Percentiles rank a stretch among this genome's conserved stretches.
Evolutionary conservation across 2,329 filamentous ascomycete genomes (phyloP).

Genomic region (Fusarium begoniae): DNA sequence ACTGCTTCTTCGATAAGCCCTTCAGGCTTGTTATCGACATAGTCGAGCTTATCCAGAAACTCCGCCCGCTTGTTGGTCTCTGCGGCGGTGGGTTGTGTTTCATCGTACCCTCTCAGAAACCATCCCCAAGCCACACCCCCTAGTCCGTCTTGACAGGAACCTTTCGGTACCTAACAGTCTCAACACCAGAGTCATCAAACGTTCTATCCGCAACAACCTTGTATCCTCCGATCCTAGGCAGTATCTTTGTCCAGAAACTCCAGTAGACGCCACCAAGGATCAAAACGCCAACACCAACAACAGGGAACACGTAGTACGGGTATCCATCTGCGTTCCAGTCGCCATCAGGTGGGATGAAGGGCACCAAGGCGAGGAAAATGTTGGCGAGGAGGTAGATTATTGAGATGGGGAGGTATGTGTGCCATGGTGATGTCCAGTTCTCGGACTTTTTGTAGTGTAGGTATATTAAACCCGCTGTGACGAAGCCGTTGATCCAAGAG

Average conservation of each 20-base stretch:
- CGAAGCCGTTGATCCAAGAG: constrained; percentile 63
- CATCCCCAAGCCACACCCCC: not conserved
- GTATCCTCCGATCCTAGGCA: constrained; percentile 60
- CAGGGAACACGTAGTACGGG: constrained; percentile 65
- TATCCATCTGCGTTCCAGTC: constrained; percentile 60
- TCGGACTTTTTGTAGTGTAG: constrained; percentile 60
- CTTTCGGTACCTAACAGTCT: constrained; percentile 54
- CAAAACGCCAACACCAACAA: constrained; percentile 63
- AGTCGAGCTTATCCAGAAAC: no score
- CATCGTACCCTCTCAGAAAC: not conserved
- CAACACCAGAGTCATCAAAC: constrained; percentile 51
- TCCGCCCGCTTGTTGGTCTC: no score
- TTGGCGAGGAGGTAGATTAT: constrained; percentile 61
- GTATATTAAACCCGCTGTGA: constrained; percentile 61
- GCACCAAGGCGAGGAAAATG: constrained; percentile 61
- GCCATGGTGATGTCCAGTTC: constrained; percentile 63
- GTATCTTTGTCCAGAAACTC: constrained; percentile 60
- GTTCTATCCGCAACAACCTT: constrained; percentile 56
- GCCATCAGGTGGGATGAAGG: constrained; percentile 63
- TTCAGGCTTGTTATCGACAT: no score
- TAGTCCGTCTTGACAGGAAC: constrained; percentile 39
- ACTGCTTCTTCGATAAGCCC: no score
- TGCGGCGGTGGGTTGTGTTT: no score
- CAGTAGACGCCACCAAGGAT: constrained; percentile 62
- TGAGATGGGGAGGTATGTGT: constrained; percentile 58